A percentile compares a stretch with the other conserved stretches of the same genome.
Evolutionary conservation across 2,329 filamentous ascomycete species (phyloP).

Genomic region (Pestalotiopsis sp.): DNA sequence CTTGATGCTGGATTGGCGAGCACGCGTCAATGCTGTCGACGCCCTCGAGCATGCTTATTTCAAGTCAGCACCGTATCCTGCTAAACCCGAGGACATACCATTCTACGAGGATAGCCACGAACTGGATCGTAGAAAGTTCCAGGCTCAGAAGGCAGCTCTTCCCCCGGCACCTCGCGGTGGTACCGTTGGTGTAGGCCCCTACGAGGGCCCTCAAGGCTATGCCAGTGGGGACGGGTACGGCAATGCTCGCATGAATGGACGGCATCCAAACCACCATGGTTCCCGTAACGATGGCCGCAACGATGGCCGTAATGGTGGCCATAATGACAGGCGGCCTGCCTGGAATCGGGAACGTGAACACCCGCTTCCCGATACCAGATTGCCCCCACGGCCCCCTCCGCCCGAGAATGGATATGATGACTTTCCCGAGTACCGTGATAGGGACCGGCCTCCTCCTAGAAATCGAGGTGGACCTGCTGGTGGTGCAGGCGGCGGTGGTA

Average conservation of each 20-base stretch:
- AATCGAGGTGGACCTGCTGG: conserved; percentile 20
- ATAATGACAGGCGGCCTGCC: conserved; percentile 47
- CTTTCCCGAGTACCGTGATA: conserved; percentile 45
- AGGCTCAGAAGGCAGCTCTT: conserved; percentile 80
- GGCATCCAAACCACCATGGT: conserved; percentile 42
- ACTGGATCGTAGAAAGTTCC: conserved; percentile 88
- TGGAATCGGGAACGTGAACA: conserved; percentile 56
- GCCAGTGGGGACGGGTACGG: conserved; percentile 54
- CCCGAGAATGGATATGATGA: conserved; percentile 43
- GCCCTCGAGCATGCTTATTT: conserved; percentile 94
- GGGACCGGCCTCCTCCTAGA: conserved; percentile 35
- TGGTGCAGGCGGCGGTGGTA: conserved; percentile 24
- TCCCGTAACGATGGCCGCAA: conserved; percentile 29
- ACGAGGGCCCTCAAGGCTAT: conserved; percentile 54
- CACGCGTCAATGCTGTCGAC: conserved; percentile 89
- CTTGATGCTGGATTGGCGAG: conserved; percentile 85
- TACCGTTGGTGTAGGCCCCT: conserved; percentile 76
- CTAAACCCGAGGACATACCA: conserved; percentile 84
- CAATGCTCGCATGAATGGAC: conserved; percentile 40
- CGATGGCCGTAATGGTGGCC: conserved; percentile 38
- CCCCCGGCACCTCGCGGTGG: conserved; percentile 92
- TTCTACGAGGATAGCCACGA: conserved; percentile 94
- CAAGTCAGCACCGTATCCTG: conserved; percentile 74
- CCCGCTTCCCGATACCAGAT: conserved; percentile 36
- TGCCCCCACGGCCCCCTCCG: conserved; percentile 55